A percentile compares a stretch with the other conserved stretches of the same genome.
phyloP scores from a whole-genome alignment of 352 stramenopile species.

The Albugo laibachii region DNA sequence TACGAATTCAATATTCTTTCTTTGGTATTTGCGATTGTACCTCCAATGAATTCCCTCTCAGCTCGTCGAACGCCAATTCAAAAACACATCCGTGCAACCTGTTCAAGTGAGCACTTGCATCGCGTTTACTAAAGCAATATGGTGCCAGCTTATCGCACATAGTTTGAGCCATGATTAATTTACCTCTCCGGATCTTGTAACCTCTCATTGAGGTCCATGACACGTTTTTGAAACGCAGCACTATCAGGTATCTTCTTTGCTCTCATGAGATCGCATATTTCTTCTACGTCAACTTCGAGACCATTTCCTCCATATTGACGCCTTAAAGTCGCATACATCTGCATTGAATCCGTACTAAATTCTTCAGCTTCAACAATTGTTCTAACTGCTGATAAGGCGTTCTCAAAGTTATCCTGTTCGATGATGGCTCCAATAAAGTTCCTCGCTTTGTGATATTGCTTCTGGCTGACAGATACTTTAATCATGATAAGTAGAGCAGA shows the following conservation, averaged over 20 bases:
- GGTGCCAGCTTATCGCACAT: neutral
- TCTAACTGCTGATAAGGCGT: constrained; percentile 21
- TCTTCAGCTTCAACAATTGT: constrained; percentile 20
- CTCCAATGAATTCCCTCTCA: constrained; percentile 19
- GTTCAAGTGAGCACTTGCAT: constrained; percentile 3
- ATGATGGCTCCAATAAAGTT: constrained; percentile 23
- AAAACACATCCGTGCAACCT: constrained; percentile 21
- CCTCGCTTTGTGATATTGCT: constrained; percentile 27
- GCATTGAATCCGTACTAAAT: constrained; percentile 26
- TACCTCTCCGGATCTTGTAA: too few relatives aligned
- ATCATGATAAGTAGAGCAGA: constrained; percentile 26
- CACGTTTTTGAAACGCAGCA: too few relatives aligned
- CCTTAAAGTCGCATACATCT: constrained; percentile 40
- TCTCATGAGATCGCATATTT: too few relatives aligned
- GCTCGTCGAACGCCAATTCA: constrained; percentile 18
- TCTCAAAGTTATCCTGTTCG: constrained; percentile 22
- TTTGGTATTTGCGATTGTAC: constrained; percentile 5
- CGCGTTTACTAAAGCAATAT: neutral
- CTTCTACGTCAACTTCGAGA: constrained; percentile 35
- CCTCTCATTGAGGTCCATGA: too few relatives aligned
- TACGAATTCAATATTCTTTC: neutral
- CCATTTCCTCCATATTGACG: constrained; percentile 30
- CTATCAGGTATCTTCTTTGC: too few relatives aligned
- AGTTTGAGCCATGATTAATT: neutral
- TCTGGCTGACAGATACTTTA: constrained; percentile 27